Evolutionary conservation across 1,284 basidiomycete species (phyloP).

Genomic region (Farysia itapuensis): DNA sequence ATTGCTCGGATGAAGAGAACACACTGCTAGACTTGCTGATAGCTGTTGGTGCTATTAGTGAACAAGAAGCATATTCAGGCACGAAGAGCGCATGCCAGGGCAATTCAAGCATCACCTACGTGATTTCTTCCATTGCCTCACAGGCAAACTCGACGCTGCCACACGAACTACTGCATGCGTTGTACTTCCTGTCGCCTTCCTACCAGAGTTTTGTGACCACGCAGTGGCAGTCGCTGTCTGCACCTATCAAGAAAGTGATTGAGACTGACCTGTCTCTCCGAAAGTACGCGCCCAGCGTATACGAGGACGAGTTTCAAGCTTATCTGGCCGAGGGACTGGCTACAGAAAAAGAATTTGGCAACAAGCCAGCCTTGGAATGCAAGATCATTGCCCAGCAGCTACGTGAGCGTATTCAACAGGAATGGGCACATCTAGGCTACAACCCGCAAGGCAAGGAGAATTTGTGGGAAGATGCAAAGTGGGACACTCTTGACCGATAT

Average conservation of each 20-base stretch:
- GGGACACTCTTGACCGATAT: slow-evolving; percentile 28
- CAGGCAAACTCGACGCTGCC: slow-evolving; percentile 37
- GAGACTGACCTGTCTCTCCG: slow-evolving; percentile 47
- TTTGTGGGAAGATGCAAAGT: slow-evolving; percentile 29
- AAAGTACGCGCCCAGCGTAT: slow-evolving; percentile 45
- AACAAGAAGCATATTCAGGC: slow-evolving; percentile 8
- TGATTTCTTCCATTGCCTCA: slow-evolving; percentile 45
- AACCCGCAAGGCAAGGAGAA: slow-evolving; percentile 13
- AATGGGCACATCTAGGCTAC: slow-evolving; percentile 27
- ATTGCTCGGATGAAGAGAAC: slow-evolving; percentile 41
- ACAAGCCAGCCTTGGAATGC: slow-evolving; percentile 38
- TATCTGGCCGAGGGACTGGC: slow-evolving; percentile 46
- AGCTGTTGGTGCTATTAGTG: slow-evolving; percentile 9
- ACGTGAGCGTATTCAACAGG: slow-evolving; percentile 7
- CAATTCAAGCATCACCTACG: slow-evolving; percentile 18
- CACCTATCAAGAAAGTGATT: slow-evolving; percentile 29
- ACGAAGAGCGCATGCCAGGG: slow-evolving; percentile 3
- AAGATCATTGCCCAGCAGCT: slow-evolving; percentile 20
- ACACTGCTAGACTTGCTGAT: slow-evolving; percentile 34
- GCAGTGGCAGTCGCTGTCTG: slow-evolving; percentile 28
- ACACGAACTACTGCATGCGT: slow-evolving; percentile 53
- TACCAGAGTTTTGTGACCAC: slow-evolving; percentile 32
- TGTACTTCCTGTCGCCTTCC: slow-evolving; percentile 45
- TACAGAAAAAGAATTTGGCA: slow-evolving; percentile 42
- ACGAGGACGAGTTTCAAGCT: slow-evolving; percentile 52